Evolutionary conservation across 2,329 filamentous ascomycete species (phyloP), one percentile per base, ranked within the genome.

Genomic region (Graphilbum ipis-grandicollis): DNA sequence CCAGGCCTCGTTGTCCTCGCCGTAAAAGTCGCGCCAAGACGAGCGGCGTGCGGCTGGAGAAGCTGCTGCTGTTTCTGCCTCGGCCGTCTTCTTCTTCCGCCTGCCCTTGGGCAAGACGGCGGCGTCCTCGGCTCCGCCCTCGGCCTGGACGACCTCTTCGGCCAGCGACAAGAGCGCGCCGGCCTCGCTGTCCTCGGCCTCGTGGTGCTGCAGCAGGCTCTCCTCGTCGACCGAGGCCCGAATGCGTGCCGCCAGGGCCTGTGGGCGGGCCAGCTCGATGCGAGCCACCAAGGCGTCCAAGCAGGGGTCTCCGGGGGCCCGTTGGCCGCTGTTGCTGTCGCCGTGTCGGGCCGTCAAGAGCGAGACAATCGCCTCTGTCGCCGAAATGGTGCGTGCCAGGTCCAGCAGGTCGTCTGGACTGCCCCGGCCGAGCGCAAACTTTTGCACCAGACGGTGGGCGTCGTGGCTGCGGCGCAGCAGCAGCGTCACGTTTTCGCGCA

Each of bases 361-460:
- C 21, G 52, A 48, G 2, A 69, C 61, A 32, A 93, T 75, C 15
- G 76, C 68, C 38, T 72, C 66, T 5, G 82, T 85, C 6, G 80
- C 75, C 36, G 70, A 57, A 41, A 96, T 81, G 1, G 90, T 93
- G 46, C 71, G 78, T 1, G 83, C 82, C 13, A 98, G 63, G 35
- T 75, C 79, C 31, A 96, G 63, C 28, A 98, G 67, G 54, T 96
- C 90, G 51, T 96, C 88, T 1, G 88, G 70, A 49, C 93, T 81
- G n/a, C 88, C 90, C 43, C 83, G 73, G 10, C 88, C 86, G 9
- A 96, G 69, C 1, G 88, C 81, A 53, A 98, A 96, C 52, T 90
- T 94, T 50, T 96, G 90, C 2, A 93, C 75, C 3, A 98, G 64
- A 2, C 90, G 79, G 49, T 92, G 79, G 2, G 83, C 84, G 56